phyloP scores from a whole-genome alignment of 108 stramenopile genomes.

The Skeletonema potamos region DNA sequence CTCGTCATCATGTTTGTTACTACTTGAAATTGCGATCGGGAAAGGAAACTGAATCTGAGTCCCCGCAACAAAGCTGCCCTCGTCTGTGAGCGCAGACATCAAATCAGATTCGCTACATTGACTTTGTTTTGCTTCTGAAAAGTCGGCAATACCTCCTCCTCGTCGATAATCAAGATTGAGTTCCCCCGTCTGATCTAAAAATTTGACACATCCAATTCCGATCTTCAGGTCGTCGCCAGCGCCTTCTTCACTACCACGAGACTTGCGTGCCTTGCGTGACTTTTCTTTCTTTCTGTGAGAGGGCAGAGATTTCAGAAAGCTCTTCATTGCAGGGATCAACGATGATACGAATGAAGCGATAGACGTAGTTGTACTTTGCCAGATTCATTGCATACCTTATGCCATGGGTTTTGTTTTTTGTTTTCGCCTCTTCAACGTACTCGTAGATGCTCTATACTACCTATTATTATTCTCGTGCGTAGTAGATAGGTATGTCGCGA shows the following conservation, averaged over 20 bases:
- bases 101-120: not conserved
- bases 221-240: not conserved
- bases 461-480: no score
- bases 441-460: no score
- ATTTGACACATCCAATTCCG: not conserved
- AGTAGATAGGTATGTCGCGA: no score
- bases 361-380: no score
- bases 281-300: conserved; percentile 36
- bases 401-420: no score
- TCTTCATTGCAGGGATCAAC: conserved; percentile 1
- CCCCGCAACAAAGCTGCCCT: not conserved
- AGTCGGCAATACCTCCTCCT: not conserved
- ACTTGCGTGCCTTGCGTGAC: conserved; percentile 19
- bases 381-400: no score
- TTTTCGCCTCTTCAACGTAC: no score
- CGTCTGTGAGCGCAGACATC: not conserved
- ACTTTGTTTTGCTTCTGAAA: not conserved
- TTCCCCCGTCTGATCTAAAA: not conserved
- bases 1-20: not conserved
- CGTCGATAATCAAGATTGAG: not conserved
- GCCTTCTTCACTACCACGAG: not conserved
- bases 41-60: not conserved
- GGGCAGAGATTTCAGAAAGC: conserved; percentile 42
- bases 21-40: not conserved
- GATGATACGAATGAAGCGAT: no score